phyloP scores from a whole-genome alignment of 208 protist genomes.

The Leptomonas pyrrhocoris region DNA sequence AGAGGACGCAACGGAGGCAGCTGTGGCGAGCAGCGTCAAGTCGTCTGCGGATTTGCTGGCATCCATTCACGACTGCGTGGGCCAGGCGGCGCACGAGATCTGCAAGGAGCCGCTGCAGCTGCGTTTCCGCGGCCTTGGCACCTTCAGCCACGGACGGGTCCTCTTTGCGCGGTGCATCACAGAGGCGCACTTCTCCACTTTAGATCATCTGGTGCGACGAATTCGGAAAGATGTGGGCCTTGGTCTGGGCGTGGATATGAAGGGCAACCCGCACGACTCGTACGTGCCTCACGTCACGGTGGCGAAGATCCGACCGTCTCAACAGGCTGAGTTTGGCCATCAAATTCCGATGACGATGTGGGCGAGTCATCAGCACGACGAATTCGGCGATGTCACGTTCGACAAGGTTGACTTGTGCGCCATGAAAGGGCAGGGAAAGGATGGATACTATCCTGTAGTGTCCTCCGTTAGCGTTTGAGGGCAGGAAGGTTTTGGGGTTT shows the following conservation, averaged over 20 bases:
- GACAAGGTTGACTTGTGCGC: conserved; percentile 66
- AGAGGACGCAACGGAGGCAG: conserved; percentile 2
- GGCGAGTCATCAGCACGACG: conserved; percentile 70
- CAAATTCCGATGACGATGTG: conserved; percentile 67
- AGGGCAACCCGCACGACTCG: conserved; percentile 89
- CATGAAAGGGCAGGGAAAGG: conserved; percentile 55
- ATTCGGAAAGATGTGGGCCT: conserved; percentile 57
- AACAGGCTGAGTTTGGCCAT: conserved; percentile 50
- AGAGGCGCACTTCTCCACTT: conserved; percentile 63
- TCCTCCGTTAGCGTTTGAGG: conserved; percentile 23
- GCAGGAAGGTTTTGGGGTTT: no score
- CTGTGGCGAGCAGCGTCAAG: conserved; percentile 3
- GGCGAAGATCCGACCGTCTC: conserved; percentile 74
- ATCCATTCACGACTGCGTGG: conserved; percentile 46
- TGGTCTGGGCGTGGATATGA: conserved; percentile 71
- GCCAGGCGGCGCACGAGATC: conserved; percentile 42
- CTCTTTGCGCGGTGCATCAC: conserved; percentile 71
- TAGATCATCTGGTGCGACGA: conserved; percentile 62
- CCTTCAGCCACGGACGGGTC: conserved; percentile 78
- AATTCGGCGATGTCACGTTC: conserved; percentile 89
- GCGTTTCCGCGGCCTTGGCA: conserved; percentile 82
- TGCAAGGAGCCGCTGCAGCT: conserved; percentile 63
- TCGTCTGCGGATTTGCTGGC: conserved; percentile 20
- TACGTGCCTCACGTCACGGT: conserved; percentile 90
- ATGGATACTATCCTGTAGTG: conserved; percentile 80